Percentiles rank a stretch among this genome's conserved stretches.
These are phyloP conservation scores for Solanum neorickii DNA, from an alignment of 257 asterid genomes.

Conservation along the genomic window DNA sequence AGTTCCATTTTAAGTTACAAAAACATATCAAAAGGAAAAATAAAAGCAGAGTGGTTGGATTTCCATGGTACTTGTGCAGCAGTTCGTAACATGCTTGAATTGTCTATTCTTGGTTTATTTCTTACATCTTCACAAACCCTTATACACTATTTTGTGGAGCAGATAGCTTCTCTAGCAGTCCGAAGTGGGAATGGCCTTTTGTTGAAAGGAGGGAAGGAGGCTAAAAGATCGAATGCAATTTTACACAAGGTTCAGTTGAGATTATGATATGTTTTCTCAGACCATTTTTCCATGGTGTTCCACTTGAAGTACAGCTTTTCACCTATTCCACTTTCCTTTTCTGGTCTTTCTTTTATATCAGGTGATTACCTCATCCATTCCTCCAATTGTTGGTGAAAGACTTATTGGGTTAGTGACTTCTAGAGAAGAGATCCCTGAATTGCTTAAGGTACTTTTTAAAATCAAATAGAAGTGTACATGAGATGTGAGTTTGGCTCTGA, in stretches of 20 bases:
- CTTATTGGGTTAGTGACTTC: slow-evolving; percentile 78
- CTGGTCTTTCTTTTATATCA: slow-evolving; percentile 6
- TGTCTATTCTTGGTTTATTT: background rate
- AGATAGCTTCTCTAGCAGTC: slow-evolving; percentile 85
- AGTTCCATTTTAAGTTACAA: background rate
- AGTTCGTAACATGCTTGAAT: background rate
- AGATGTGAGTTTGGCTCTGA: background rate
- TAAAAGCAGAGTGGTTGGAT: background rate
- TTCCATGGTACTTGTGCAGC: background rate
- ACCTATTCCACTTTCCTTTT: background rate
- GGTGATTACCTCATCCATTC: slow-evolving; percentile 63
- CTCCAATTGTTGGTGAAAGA: slow-evolving; percentile 52
- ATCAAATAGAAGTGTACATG: background rate
- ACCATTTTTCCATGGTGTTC: background rate
- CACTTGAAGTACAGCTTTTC: background rate
- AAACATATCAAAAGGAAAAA: background rate
- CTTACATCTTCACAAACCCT: background rate
- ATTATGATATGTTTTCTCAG: background rate
- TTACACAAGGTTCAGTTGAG: slow-evolving; percentile 47
- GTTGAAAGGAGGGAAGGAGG: slow-evolving; percentile 86
- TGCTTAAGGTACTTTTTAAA: slow-evolving; percentile 47
- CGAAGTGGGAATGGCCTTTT: slow-evolving; percentile 81
- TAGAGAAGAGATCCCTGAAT: slow-evolving; percentile 71
- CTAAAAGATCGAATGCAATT: slow-evolving; percentile 52
- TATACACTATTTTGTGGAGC: background rate